Base-by-base conservation (phyloP, 495 filamentous ascomycete species). In the Annulohypoxylon stygium region DNA sequence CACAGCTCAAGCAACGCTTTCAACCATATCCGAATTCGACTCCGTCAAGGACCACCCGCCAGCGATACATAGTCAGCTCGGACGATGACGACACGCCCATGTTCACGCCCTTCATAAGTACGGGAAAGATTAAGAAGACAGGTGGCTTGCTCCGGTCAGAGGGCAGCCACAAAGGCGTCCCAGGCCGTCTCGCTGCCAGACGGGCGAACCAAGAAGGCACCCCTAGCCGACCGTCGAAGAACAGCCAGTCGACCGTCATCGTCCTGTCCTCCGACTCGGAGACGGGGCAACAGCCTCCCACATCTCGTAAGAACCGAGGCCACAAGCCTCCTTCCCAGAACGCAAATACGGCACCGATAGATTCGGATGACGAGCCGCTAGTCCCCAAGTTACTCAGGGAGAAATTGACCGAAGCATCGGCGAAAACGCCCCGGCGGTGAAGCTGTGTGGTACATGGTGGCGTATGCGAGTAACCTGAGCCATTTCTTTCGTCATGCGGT, bases 351-450 rank as follows among this genome's bases (percentile, higher is more conserved):
- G 30, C 4, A 16, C n/a, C 14, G 16, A 10, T 20, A 20, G 53
- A 57, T 12, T 57, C 53, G 2, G 53, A 57, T 8, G 53, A 57
- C n/a, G 53, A 57, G n/a, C 33, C 53, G 4, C 16, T 57, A 14
- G 53, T 57, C 30, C 30, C 53, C n/a, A 57, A 57, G 14, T 23
- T 57, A 16, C 53, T n/a, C 33, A 57, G 7, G 5, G n/a, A 37
- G 30, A 20, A 2, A 16, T 8, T 36, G 14, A n/a, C 30, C 7
- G 36, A 57, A 20, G n/a, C 8, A 4, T 30, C 30, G 30, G 30
- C 30, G 30, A 30, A 30, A 6, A 30, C 3, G 30, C 30, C 3
- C 30, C 14, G n/a, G 16, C 2, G 6, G 7, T 57, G 16, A 57
- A 33, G 2, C 2, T 4, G 23, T 4, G 23, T 7, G 5, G 12